Base-by-base conservation (phyloP, 2,329 filamentous ascomycete genomes). In the Fusarium clavum region DNA sequence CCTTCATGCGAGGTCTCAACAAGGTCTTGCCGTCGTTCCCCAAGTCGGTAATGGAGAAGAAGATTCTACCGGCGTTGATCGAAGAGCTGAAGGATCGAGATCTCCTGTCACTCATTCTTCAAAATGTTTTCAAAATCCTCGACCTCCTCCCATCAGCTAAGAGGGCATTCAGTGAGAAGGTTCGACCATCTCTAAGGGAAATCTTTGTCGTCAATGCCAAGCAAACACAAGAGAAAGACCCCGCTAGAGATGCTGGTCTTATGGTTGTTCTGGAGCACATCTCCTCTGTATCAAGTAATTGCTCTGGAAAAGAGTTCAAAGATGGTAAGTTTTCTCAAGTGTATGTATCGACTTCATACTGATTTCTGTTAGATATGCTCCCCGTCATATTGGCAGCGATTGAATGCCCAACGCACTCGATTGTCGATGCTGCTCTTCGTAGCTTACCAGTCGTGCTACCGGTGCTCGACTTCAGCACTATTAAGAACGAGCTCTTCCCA, bases 401-500 rank as follows among this genome's bases (percentile, higher is more conserved):
- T 57, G 94, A 97, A 74, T 97, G 94, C 12, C 88, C 93, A 1
- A 98, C 94, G 0, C 96, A 97, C 72, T 91, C 92, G 2, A 85
- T 99, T 18, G 92, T 98, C 1, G 96, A 98, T 80, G 92, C 92
- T 6, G 91, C 94, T 5, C 84, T 99, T 16, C 88, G 91, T 52
- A 92, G 91, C 29, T 82, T 99, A 8, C 91, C 94, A 3, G 85
- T 89, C 2, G 88, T 98, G n/a, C 83, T 98, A 8, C 93, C 94
- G 1, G 89, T 96, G 5, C 88, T 99, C 10, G 96, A 99, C 80
- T 98, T 98, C 73, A 97, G 92, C 72, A 98, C 95, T 0, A 94
- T 98, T 75, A 99, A 98, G 80, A 96, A 97, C 74, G 95, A 98
- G 69, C 86, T 99, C 2, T 99, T 99, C 79, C 96, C 96, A 0